A percentile compares a stretch with the other conserved stretches of the same genome.
Conservation (phyloP, 2,329 filamentous ascomycete species). For the Parascedosporium putredinis region DNA sequence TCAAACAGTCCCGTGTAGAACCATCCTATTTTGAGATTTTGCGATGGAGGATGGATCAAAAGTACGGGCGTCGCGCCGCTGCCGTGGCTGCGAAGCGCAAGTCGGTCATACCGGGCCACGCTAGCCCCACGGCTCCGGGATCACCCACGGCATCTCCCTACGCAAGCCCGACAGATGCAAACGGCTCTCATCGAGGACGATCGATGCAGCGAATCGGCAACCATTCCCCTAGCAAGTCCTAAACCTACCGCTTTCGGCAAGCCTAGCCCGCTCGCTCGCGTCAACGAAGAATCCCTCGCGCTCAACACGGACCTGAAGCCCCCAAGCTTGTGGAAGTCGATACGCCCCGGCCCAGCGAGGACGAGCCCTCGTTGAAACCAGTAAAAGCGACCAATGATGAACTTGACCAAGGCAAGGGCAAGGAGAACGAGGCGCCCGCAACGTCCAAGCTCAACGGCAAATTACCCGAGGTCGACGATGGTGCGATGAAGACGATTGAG, state of each 20-base stretch:
- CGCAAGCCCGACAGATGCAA: conserved; percentile 50
- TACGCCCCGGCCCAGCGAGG: conserved; percentile 35
- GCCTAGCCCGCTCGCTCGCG: conserved; percentile 61
- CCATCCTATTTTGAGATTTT: conserved; percentile 91
- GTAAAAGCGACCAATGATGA: conserved; percentile 24
- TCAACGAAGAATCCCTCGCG: conserved; percentile 55
- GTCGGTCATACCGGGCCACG: conserved; percentile 31
- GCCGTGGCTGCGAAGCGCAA: conserved; percentile 33
- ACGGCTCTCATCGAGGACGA: conserved; percentile 54
- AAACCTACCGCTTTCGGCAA: conserved; percentile 57
- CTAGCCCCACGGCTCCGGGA: conserved; percentile 25
- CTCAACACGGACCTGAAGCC: conserved; percentile 30
- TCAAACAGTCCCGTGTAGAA: conserved; percentile 80
- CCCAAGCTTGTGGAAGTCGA: conserved; percentile 47
- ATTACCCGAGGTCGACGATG: conserved; percentile 32
- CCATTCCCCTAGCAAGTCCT: conserved; percentile 53
- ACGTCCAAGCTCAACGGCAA: conserved; percentile 31
- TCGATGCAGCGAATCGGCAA: conserved; percentile 60
- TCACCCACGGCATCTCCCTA: conserved; percentile 47
- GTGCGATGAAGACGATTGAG: conserved; percentile 52
- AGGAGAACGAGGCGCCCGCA: conserved; percentile 20
- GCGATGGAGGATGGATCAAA: conserved; percentile 91
- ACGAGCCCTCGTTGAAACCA: conserved; percentile 25
- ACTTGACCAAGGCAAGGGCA: conserved; percentile 25
- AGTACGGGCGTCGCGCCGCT: conserved; percentile 59